Base-by-base conservation (phyloP, 495 filamentous ascomycete species). In the Hypoxylon rickii region DNA sequence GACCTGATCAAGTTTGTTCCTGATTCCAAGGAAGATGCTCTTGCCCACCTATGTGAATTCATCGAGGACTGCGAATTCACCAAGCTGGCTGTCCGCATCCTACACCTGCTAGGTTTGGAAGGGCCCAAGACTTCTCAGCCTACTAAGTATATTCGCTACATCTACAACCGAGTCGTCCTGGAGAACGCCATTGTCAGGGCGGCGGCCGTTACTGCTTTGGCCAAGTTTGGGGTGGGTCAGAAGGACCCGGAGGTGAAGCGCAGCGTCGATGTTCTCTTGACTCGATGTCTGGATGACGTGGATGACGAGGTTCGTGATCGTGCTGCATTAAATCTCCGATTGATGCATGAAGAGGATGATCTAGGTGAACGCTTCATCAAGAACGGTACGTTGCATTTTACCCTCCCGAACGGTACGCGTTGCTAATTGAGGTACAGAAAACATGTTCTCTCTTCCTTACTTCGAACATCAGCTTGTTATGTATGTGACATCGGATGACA, bases 21-120 rank as follows among this genome's bases (percentile, higher is more conserved):
- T 3, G 94, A 96, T 33, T 95, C 90, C 62, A 96, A 95, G 75
- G 94, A 97, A 76, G 95, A 99, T 67, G 92, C 95, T 16, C 84
- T 99, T 29, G 90, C 92, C 11, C 94, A 97, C 68, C 84, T 99
- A 12, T 97, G 93, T 75, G 94, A 99, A 68, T 99, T 99, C 72
- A 97, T 99, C 58, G 94, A 99, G 72, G 94, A 99, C 69, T 99
- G 94, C 79, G 94, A 99, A 66, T 99, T 97, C 71, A 97, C 94
- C 13, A 99, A 99, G 75, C 82, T 99, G 45, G 93, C 95, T 29
- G 93, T 99, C 41, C 85, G 95, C 37, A 91, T 97, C 55, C 76
- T 99, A 31, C 93, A 97, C 74, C 82, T 97, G 20, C 83, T 99
- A 24, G 94, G 95, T 60, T 79, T 89, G 18, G 94, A 99, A 76